These are phyloP conservation scores for Pugionium cornutum DNA, from an alignment of 345 rosid genomes.

Conservation along the genomic window DNA sequence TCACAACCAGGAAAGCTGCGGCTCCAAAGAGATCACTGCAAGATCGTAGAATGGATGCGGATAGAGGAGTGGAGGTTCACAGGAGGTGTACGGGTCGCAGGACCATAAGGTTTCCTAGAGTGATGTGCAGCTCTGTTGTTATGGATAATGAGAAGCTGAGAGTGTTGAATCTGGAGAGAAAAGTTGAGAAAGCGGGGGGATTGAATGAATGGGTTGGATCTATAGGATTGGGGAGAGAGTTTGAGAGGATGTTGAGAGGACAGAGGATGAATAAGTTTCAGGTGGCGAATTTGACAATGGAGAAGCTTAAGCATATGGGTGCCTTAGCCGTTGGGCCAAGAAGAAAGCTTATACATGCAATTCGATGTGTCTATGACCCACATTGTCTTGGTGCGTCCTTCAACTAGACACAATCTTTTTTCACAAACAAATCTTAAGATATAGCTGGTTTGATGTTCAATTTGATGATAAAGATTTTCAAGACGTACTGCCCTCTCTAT, in stretches of 20 bases:
- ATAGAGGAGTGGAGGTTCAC: slow-evolving; percentile 21
- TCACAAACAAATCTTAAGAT: not conserved
- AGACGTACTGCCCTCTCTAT: too few species aligned
- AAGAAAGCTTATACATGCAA: slow-evolving; percentile 92
- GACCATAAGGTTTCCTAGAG: slow-evolving; percentile 41
- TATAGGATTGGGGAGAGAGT: slow-evolving; percentile 67
- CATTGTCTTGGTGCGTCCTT: slow-evolving; percentile 46
- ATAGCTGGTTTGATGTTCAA: not conserved
- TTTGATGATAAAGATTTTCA: not conserved
- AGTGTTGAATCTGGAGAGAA: slow-evolving; percentile 70
- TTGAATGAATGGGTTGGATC: slow-evolving; percentile 74
- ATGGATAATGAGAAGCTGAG: slow-evolving; percentile 58
- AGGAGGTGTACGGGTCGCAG: slow-evolving; percentile 3
- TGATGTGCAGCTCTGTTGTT: slow-evolving; percentile 41
- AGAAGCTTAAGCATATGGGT: slow-evolving; percentile 97
- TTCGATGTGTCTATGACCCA: slow-evolving; percentile 77
- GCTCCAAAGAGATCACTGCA: slow-evolving; percentile 23
- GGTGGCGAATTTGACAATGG: slow-evolving; percentile 79
- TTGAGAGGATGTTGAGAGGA: slow-evolving; percentile 65
- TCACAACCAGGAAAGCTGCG: slow-evolving; percentile 34
- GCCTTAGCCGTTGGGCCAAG: slow-evolving; percentile 88
- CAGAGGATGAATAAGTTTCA: slow-evolving; percentile 65
- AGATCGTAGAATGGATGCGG: slow-evolving; percentile 3
- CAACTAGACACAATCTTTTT: not conserved
- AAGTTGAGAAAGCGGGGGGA: slow-evolving; percentile 77